Percentiles rank a stretch among this genome's conserved stretches.
Conservation (phyloP, 2,329 filamentous ascomycete species). For the Cadophora gregata region DNA sequence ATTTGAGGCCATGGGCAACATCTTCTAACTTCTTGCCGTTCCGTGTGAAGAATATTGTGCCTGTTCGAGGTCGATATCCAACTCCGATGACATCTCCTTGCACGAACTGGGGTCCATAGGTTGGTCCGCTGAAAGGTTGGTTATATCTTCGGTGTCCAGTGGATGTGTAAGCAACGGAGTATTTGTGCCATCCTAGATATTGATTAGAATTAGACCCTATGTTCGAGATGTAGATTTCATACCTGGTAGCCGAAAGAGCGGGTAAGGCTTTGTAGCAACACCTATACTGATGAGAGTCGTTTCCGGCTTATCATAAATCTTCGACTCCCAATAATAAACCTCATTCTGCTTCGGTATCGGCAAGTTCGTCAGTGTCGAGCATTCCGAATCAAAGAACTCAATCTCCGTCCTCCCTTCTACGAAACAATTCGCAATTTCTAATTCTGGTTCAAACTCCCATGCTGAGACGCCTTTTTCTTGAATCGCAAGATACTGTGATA, state of each 20-base stretch:
- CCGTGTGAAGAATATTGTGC: constrained; percentile 95
- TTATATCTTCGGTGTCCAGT: constrained; percentile 87
- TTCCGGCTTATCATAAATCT: constrained; percentile 97
- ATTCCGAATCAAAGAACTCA: constrained; percentile 98
- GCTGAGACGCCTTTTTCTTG: constrained; percentile 99
- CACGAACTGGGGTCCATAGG: constrained; percentile 83
- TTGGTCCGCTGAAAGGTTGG: constrained; percentile 82
- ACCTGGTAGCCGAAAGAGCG: constrained; percentile 93
- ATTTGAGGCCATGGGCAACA: constrained; percentile 88
- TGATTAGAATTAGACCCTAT: constrained; percentile 5
- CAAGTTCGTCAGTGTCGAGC: constrained; percentile 81
- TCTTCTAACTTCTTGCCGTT: constrained; percentile 98
- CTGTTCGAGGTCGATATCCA: constrained; percentile 91
- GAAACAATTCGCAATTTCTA: constrained; percentile 98
- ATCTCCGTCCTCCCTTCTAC: constrained; percentile 96
- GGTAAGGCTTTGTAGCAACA: constrained; percentile 96
- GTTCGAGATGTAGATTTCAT: constrained; percentile 44
- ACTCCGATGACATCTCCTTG: constrained; percentile 97
- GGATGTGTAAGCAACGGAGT: constrained; percentile 90
- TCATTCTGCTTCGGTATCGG: constrained; percentile 99
- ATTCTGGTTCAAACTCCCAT: constrained; percentile 99
- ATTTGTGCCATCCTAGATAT: constrained; percentile 81
- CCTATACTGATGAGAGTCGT: constrained; percentile 86
- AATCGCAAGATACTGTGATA: constrained; percentile 97
- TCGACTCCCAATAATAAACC: constrained; percentile 99